Evolutionary conservation across 2,329 filamentous ascomycete species (phyloP), one percentile per base, ranked within the genome.

Genomic region (Venturia pyrina): DNA sequence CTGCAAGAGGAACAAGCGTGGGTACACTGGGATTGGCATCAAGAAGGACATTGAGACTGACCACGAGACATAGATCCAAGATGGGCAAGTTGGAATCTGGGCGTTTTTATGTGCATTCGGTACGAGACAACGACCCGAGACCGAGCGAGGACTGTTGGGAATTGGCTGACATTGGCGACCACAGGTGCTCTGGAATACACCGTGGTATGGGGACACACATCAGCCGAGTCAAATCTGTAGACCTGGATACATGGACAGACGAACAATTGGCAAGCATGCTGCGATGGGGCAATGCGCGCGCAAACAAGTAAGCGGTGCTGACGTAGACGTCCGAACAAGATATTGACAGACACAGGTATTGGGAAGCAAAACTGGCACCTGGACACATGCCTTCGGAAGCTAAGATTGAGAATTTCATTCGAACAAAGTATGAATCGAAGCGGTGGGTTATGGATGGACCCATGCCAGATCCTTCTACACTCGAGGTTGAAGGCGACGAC

Each of bases 351-450:
- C 2, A 66, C 37, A 85, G 83, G 69, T 88, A 98, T 77, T 99
- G 93, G 93, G 96, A 99, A 78, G 86, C 90, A 68, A 99, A 98
- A 80, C 80, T 99, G 73, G 92, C 93, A 2, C 80, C 89, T 17
- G 93, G 93, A 67, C 95, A 99, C 78, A 87, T 93, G 60, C 95
- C 95, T 1, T 96, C 93, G 28, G 96, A 99, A 80, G 85, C 90
- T 70, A 99, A 99, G 83, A 98, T 99, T 72, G 95, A 99, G 83
- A 99, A 98, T 82, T 99, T 99, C 74, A 98, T 99, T 72, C 88
- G 95, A 70, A 99, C 96, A 66, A 99, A 99, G 78, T 99, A 99
- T 78, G 95, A 99, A 77, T 89, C 95, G 65, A 98, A 96, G 85
- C 85, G 96, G 79, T 99, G 95, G 95, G 89, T 92, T n/a, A 98